Percentiles rank a stretch among this genome's conserved stretches.
These are phyloP conservation scores for Eragrostis tef DNA, from an alignment of 202 grass and related monocot species.

Conservation along the genomic window DNA sequence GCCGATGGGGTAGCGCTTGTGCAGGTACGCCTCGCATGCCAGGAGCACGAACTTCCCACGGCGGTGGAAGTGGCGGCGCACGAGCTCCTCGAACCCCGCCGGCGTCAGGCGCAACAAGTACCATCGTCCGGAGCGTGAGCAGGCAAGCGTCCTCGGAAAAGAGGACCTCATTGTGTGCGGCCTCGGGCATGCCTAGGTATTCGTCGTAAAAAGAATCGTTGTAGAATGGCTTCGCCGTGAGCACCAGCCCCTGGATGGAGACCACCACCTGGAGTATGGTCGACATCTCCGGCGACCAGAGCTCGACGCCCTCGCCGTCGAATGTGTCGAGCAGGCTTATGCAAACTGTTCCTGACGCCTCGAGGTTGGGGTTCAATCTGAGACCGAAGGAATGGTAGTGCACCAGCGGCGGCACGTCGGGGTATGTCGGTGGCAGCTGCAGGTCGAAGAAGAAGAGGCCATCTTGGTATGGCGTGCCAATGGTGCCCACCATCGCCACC, in stretches of 20 bases:
- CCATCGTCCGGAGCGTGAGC: conserved; percentile 48
- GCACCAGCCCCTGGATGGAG: conserved; percentile 63
- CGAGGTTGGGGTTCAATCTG: conserved; percentile 61
- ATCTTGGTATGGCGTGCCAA: conserved; percentile 64
- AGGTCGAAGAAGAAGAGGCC: conserved; percentile 22
- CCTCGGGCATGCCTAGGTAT: conserved; percentile 51
- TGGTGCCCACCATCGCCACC: conserved; percentile 54
- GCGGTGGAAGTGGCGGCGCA: conserved; percentile 51
- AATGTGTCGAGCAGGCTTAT: conserved; percentile 64
- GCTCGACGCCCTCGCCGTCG: conserved; percentile 49
- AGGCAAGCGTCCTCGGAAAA: conserved; percentile 1
- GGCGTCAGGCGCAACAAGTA: conserved; percentile 54
- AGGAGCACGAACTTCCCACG: conserved; percentile 38
- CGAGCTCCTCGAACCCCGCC: conserved; percentile 60
- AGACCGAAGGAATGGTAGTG: conserved; percentile 61
- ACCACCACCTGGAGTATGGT: conserved; percentile 61
- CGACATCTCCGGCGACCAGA: conserved; percentile 52
- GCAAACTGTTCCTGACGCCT: conserved; percentile 62
- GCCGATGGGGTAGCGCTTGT: conserved; percentile 37
- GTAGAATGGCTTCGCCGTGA: conserved; percentile 62
- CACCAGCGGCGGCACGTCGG: conserved; percentile 57
- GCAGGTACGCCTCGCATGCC: conserved; percentile 59
- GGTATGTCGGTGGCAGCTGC: conserved; percentile 57
- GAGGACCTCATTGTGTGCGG: conserved; percentile 50
- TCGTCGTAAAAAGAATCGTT: conserved; percentile 60